Evolutionary conservation across 441 rosid species (phyloP).

Genomic region (Pelargonium fulgidum): DNA sequence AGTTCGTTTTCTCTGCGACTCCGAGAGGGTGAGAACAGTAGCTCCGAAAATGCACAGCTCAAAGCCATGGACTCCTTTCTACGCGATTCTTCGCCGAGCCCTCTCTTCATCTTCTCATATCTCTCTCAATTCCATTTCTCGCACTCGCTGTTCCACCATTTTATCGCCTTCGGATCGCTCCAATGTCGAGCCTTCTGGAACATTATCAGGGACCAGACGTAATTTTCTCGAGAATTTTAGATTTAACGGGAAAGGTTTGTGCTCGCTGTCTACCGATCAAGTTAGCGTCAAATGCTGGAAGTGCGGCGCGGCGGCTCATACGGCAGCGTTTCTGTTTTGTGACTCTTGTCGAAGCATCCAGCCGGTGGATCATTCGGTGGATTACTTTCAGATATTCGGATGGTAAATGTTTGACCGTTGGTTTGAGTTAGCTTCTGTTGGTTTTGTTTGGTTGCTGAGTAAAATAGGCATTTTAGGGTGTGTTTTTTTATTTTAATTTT

Average conservation of each 20-base stretch:
- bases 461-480: neutral
- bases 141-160: conserved; percentile 12
- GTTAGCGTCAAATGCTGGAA: conserved; percentile 56
- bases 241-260: conserved; percentile 30
- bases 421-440: neutral
- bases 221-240: conserved; percentile 16
- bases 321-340: conserved; percentile 57
- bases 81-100: conserved; percentile 21
- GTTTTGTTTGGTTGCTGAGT: conserved; percentile 7
- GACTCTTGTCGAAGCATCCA: conserved; percentile 65
- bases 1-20: too few relatives aligned
- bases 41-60: conserved; percentile 33
- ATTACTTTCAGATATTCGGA: conserved; percentile 74
- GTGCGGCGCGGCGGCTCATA: conserved; percentile 43
- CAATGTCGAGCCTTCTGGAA: conserved; percentile 12
- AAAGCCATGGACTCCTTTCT: conserved; percentile 34
- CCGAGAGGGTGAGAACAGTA: neutral
- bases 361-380: conserved; percentile 60
- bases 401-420: conserved; percentile 37
- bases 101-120: conserved; percentile 18
- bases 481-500: too few relatives aligned
- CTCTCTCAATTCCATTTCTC: conserved; percentile 12
- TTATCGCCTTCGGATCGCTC: conserved; percentile 16
- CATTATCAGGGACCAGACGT: conserved; percentile 7
- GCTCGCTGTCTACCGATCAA: conserved; percentile 28